Base-by-base conservation (phyloP, 495 filamentous ascomycete genomes). In the Opeltia flavorubescens region DNA sequence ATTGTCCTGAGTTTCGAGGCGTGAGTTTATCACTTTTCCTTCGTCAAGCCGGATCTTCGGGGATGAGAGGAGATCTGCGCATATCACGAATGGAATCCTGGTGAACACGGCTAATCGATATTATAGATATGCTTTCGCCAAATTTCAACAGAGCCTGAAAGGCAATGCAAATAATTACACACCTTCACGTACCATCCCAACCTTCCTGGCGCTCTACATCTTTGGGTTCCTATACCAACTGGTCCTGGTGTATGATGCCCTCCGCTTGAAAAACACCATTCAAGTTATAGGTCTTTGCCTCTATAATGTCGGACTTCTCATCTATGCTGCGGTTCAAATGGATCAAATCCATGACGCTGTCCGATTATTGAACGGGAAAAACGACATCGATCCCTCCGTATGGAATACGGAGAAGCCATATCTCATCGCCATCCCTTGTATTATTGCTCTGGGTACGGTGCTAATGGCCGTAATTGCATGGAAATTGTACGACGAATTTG, bases 401-500 rank as follows among this genome's bases (percentile, higher is more conserved):
- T 95, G 85, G 86, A 46, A 48, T 2, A 59, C 77, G 28, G 73
- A 82, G 20, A 66, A 76, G 54, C 84, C 85, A 3, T 89, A 81
- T 51, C 68, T 96, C 36, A 79, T 95, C 52, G 81, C 91, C 4
- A 83, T 88, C 46, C 91, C 91, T 3, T 80, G 75, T 52, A 74
- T 98, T 47, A 84, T 96, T 50, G 84, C 75, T 2, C 62, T 94
- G 24, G 76, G 77, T 6, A 86, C 82, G 2, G 29, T 89, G 18
- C 56, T 79, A 40, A 76, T 96, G 68, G 69, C 71, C 17, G 77
- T 84, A 44, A 66, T 91, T 45, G 81, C 89, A 4, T 94, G 88
- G 78, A 93, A 94, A 65, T 71, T 98, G 8, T 98, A 98, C 58
- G 86, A 94, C 59, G 93, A 96, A 61, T 98, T 98, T 62, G 89